phyloP scores from a whole-genome alignment of 768 basidiomycete genomes.

The Coprinopsis sp. region DNA sequence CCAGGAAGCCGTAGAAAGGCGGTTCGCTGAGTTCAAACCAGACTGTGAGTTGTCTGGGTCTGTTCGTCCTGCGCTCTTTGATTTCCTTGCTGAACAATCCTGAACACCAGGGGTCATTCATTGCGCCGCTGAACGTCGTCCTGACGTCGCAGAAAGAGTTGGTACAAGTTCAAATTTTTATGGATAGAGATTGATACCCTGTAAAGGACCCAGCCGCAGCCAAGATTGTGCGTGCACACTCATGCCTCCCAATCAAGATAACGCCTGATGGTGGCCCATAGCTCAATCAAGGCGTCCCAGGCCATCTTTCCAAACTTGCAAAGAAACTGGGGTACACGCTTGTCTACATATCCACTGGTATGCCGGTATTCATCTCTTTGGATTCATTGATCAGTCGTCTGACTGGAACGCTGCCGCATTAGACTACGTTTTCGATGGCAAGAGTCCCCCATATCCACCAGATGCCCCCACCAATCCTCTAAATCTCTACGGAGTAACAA shows the following conservation, averaged over 20 bases:
- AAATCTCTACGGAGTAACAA: constrained; percentile 84
- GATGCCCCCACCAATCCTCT: constrained; percentile 73
- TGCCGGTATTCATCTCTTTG: constrained; percentile 7
- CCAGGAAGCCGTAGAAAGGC: constrained; percentile 42
- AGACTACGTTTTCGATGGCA: constrained; percentile 97
- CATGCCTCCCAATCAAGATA: neutral
- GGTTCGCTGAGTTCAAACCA: constrained; percentile 57
- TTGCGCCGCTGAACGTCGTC: constrained; percentile 91
- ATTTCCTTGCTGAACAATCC: neutral
- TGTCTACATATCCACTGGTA: constrained; percentile 90
- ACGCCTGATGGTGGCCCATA: constrained; percentile 26
- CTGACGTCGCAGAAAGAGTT: constrained; percentile 90
- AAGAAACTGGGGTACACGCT: constrained; percentile 60
- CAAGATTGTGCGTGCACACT: constrained; percentile 19
- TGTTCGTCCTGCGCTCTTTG: neutral
- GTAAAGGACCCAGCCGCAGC: constrained; percentile 65
- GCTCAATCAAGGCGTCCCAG: constrained; percentile 81
- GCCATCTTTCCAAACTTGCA: constrained; percentile 63
- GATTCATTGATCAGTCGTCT: neutral
- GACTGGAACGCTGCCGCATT: constrained; percentile 5
- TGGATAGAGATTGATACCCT: neutral
- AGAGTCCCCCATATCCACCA: constrained; percentile 84
- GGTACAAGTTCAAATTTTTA: constrained; percentile 14
- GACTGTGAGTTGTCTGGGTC: constrained; percentile 49
- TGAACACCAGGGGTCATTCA: constrained; percentile 72